These are phyloP conservation scores for Mycena kentingensis DNA, from an alignment of 768 basidiomycete genomes.

Conservation along the genomic window DNA sequence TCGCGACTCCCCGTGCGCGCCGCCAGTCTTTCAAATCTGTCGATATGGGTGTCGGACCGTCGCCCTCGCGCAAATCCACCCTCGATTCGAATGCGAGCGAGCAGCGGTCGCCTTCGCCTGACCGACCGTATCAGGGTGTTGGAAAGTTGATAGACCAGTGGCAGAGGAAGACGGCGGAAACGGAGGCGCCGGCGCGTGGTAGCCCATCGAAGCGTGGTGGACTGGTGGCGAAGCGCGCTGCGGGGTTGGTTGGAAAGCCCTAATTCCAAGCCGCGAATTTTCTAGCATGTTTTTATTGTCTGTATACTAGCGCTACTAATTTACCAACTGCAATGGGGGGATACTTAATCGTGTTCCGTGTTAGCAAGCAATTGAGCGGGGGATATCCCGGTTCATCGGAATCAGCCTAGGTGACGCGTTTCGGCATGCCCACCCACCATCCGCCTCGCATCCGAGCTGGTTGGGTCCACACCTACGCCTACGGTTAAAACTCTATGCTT, in stretches of 20 bases:
- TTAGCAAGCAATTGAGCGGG: no score
- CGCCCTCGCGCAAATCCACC: conserved; percentile 22
- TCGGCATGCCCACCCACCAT: no score
- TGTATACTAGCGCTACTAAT: conserved; percentile 18
- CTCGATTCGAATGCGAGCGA: conserved; percentile 22
- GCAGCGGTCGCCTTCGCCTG: conserved; percentile 62
- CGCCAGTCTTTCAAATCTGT: conserved; percentile 33
- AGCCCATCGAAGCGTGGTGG: conserved; percentile 13
- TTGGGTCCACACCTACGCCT: no score
- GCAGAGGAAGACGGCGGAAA: conserved; percentile 77
- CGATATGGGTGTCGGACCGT: conserved; percentile 7
- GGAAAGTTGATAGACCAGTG: conserved; percentile 85
- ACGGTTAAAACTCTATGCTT: no score
- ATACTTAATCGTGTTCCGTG: no score
- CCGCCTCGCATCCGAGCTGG: no score
- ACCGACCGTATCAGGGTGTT: conserved; percentile 80
- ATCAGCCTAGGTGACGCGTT: no score
- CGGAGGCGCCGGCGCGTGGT: conserved; percentile 31
- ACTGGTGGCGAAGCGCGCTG: conserved; percentile 20
- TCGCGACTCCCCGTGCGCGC: conserved; percentile 27
- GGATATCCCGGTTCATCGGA: no score
- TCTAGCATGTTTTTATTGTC: conserved; percentile 13
- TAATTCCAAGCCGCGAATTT: background rate
- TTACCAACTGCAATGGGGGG: conserved; percentile 12
- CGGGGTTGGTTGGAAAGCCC: conserved; percentile 21